Percentiles rank a stretch among this genome's conserved stretches.
phyloP scores from a whole-genome alignment of 2,329 filamentous ascomycete species.

The Trichothecium roseum region DNA sequence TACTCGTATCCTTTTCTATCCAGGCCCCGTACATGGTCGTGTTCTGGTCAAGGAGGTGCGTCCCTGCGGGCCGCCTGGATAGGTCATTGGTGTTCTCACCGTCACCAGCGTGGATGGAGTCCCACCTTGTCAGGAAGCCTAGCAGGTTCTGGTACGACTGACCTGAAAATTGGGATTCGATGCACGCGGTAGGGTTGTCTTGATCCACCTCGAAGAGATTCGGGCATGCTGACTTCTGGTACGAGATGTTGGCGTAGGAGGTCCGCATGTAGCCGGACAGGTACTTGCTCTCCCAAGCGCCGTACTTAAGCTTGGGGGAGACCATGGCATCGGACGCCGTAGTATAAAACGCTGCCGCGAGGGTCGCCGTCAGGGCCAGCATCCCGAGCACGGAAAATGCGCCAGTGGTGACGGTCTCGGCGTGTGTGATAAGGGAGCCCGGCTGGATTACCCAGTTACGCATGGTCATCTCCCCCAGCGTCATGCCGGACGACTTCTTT shows the following conservation, averaged over 20 bases:
- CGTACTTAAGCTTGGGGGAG: slow-evolving; percentile 57
- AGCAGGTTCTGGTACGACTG: slow-evolving; percentile 61
- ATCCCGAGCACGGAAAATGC: slow-evolving; percentile 53
- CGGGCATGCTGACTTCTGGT: slow-evolving; percentile 45
- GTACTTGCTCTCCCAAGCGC: slow-evolving; percentile 34
- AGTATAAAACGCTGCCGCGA: slow-evolving; percentile 63
- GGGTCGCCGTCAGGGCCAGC: slow-evolving; percentile 52
- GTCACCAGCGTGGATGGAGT: slow-evolving; percentile 29
- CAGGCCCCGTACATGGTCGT: slow-evolving; percentile 60
- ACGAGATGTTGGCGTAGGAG: slow-evolving; percentile 52
- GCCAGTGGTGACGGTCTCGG: slow-evolving; percentile 53
- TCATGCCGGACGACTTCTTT: slow-evolving; percentile 52
- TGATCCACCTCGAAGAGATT: slow-evolving; percentile 47
- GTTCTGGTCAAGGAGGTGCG: slow-evolving; percentile 58
- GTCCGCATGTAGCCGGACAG: slow-evolving; percentile 48
- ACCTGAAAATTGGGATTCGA: slow-evolving; percentile 60
- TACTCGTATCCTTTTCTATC: slow-evolving; percentile 46
- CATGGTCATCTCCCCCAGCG: slow-evolving; percentile 69
- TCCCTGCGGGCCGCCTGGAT: slow-evolving; percentile 43
- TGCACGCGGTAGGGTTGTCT: slow-evolving; percentile 38
- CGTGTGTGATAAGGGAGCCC: slow-evolving; percentile 62
- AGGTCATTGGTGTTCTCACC: slow-evolving; percentile 30
- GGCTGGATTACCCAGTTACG: slow-evolving; percentile 65
- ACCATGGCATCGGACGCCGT: slow-evolving; percentile 68
- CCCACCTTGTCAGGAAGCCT: slow-evolving; percentile 49